Percentiles rank a stretch among this genome's conserved stretches.
Evolutionary conservation across 495 filamentous ascomycete genomes (phyloP).

Genomic region (Coniosporium apollinis): DNA sequence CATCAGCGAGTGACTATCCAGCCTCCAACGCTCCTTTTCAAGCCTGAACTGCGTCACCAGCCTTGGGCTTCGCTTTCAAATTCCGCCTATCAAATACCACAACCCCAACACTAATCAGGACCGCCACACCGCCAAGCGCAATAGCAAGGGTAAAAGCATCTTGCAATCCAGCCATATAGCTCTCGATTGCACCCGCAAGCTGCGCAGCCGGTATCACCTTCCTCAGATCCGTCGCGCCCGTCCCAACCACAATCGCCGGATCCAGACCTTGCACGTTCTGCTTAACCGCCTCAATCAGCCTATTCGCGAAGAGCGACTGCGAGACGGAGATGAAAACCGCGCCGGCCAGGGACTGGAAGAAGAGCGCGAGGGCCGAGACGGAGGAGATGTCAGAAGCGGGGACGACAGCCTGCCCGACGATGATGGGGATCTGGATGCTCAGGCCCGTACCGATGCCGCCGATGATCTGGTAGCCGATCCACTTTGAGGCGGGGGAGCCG

Average conservation of each 20-base stretch:
- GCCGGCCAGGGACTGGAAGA: slow-evolving; percentile 16
- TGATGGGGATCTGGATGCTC: slow-evolving; percentile 1
- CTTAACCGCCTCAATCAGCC: slow-evolving; percentile 6
- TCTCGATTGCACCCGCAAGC: slow-evolving; percentile 33
- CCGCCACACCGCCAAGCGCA: slow-evolving; percentile 13
- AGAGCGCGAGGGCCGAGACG: not conserved
- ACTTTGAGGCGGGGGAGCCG: not conserved
- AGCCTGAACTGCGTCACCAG: too few relatives aligned
- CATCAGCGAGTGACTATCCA: too few relatives aligned
- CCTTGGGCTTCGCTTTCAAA: too few relatives aligned
- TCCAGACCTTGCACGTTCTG: slow-evolving; percentile 26
- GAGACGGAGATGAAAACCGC: slow-evolving; percentile 11
- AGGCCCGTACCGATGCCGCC: slow-evolving; percentile 1
- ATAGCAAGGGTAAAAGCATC: slow-evolving; percentile 28
- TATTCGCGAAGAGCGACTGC: slow-evolving; percentile 15
- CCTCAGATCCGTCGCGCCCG: slow-evolving; percentile 36
- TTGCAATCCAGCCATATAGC: slow-evolving; percentile 43
- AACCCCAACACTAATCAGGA: slow-evolving; percentile 8
- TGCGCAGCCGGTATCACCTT: slow-evolving; percentile 26
- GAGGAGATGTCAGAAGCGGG: slow-evolving; percentile 1
- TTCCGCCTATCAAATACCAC: slow-evolving; percentile 15
- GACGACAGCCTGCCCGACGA: slow-evolving; percentile 2
- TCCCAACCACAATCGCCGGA: slow-evolving; percentile 24
- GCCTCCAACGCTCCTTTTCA: too few relatives aligned
- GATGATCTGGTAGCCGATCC: slow-evolving; percentile 7